Conservation (phyloP, 306 rosid genomes). For the Rosa rugosa region DNA sequence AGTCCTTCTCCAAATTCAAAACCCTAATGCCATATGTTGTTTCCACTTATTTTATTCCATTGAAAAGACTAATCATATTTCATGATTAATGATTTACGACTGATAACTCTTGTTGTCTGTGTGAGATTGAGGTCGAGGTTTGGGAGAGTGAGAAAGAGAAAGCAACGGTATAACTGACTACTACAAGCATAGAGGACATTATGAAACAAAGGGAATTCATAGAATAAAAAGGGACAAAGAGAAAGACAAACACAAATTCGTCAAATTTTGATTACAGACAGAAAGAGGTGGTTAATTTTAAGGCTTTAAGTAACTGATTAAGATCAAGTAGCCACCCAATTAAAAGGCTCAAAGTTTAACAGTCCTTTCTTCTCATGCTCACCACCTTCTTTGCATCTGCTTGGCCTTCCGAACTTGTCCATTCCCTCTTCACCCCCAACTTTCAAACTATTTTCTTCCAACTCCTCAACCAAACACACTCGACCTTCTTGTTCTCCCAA, state of each 20-base stretch:
- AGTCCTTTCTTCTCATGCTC: constrained; percentile 44
- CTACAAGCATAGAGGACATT: constrained; percentile 30
- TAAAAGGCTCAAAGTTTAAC: constrained; percentile 45
- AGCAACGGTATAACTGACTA: constrained; percentile 57
- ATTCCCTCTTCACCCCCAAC: constrained; percentile 41
- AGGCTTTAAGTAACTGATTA: constrained; percentile 9
- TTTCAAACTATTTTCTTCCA: constrained; percentile 11
- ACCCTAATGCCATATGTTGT: neutral
- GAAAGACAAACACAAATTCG: constrained; percentile 28
- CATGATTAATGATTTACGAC: neutral
- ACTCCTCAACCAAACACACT: constrained; percentile 15
- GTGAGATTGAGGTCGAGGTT: neutral
- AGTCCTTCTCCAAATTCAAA: neutral
- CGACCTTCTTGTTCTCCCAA: constrained; percentile 19
- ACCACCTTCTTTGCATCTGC: constrained; percentile 62
- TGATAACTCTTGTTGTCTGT: neutral
- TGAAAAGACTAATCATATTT: neutral
- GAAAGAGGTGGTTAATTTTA: neutral
- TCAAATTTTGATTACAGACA: constrained; percentile 11
- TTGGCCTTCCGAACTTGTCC: constrained; percentile 41
- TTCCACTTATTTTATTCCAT: neutral
- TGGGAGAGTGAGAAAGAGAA: neutral
- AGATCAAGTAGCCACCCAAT: constrained; percentile 56
- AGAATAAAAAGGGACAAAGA: constrained; percentile 13
- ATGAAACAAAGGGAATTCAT: constrained; percentile 21